Base-by-base conservation (phyloP, 345 rosid species). In the Boechera retrofracta region DNA sequence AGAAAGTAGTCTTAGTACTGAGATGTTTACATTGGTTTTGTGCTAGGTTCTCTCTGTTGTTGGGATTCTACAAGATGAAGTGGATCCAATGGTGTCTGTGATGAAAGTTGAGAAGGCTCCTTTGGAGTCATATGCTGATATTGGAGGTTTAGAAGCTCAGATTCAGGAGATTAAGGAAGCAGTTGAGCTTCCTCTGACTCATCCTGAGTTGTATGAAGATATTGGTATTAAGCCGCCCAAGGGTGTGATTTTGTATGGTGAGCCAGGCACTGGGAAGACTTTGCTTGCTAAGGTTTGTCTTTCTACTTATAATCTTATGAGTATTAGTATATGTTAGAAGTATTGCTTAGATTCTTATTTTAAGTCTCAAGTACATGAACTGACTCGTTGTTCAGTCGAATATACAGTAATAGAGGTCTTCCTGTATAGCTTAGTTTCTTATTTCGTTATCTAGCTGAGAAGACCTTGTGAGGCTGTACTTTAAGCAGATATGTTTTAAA, bases 81-180 rank as follows among this genome's bases (percentile, higher is more conserved):
- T 95, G 57, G 99, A 95, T 82, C 98, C 98, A 47, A 93, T 95
- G 99, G 98, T 95, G 72, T 93, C 98, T 16, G 99, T 95, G 52
- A 95, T 95, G 99, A 95, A 95, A 83, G 99, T 93, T 16, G 98
- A 95, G 82, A 93, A 93, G 86, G 99, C 99, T 74, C 99, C 98
- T 18, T 62, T 92, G 83, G 99, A 95, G 67, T 95, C 99, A 2
- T 95, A 95, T 83, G 98, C 99, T 13, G 99, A 95, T 48, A 92
- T 95, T 67, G 99, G 99, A 80, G 99, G 99, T 72, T 85, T 95
- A 67, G 98, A 95, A 86, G 93, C 99, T 68, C 99, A 95, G 83
- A 95, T 95, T 72, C 99, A 95, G 81, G 99, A 95, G 84, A 95
- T 95, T 55, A 95, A 95, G 69, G 99, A 95, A 85, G 99, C 99